phyloP scores from a whole-genome alignment of 495 filamentous ascomycete species.

The Penicillium cinerascens region DNA sequence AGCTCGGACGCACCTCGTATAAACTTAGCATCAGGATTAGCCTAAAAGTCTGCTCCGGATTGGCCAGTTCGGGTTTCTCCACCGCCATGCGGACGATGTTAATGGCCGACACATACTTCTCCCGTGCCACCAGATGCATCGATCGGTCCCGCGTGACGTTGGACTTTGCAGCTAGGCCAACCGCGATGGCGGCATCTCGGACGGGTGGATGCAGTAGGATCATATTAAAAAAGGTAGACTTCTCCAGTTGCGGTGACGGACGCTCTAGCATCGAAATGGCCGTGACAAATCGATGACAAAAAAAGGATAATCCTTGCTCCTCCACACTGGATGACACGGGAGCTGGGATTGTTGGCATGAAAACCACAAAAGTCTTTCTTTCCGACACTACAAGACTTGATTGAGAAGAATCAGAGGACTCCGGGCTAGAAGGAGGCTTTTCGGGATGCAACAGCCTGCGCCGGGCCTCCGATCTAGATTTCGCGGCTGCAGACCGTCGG shows the following conservation, averaged over 20 bases:
- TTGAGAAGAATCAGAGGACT: background rate
- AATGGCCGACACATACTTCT: slow-evolving; percentile 20
- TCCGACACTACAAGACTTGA: slow-evolving; percentile 1
- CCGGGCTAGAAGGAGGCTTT: background rate
- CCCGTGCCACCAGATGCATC: slow-evolving; percentile 13
- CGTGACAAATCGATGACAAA: slow-evolving; percentile 17
- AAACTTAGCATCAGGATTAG: slow-evolving; percentile 21
- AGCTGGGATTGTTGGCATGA: background rate
- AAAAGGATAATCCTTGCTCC: slow-evolving; percentile 20
- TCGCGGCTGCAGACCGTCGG: slow-evolving; percentile 15
- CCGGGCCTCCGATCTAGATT: slow-evolving; percentile 9
- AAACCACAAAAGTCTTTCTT: background rate
- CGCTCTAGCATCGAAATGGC: background rate
- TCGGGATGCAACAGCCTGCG: slow-evolving; percentile 7
- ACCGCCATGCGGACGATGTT: slow-evolving; percentile 17
- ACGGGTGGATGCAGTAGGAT: slow-evolving; percentile 4
- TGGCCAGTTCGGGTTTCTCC: slow-evolving; percentile 9
- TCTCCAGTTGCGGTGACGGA: background rate
- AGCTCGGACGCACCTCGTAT: slow-evolving; percentile 17
- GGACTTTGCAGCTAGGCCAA: slow-evolving; percentile 24
- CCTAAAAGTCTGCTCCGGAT: slow-evolving; percentile 10
- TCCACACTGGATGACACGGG: slow-evolving; percentile 12
- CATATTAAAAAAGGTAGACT: slow-evolving; percentile 1
- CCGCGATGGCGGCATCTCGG: slow-evolving; percentile 21
- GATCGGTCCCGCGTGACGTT: slow-evolving; percentile 21